Evolutionary conservation across 1,284 basidiomycete genomes (phyloP).

Genomic region (Agroathelia rolfsii): DNA sequence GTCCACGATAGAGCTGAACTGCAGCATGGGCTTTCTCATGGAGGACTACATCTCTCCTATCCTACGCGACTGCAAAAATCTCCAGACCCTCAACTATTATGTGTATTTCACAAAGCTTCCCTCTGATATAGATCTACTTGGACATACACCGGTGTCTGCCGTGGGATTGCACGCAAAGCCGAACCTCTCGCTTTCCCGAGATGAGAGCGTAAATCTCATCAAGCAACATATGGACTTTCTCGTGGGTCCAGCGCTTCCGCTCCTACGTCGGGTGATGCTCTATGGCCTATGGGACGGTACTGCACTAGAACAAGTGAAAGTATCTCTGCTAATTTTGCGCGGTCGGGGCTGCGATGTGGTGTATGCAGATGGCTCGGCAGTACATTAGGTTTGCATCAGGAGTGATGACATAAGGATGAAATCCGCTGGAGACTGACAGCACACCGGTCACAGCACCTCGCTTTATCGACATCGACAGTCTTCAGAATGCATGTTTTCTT

Average conservation of each 20-base stretch:
- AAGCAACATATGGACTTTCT: slow-evolving; percentile 36
- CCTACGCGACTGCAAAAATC: slow-evolving; percentile 33
- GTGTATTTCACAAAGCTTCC: slow-evolving; percentile 39
- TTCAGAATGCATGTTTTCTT: too few species aligned
- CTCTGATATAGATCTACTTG: slow-evolving; percentile 14
- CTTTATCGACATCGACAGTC: too few species aligned
- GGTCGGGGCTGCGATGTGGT: too few species aligned
- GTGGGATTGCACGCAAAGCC: slow-evolving; percentile 41
- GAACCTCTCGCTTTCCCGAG: slow-evolving; percentile 28
- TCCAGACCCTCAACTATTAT: slow-evolving; percentile 47
- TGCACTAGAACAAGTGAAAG: too few species aligned
- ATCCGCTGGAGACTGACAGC: too few species aligned
- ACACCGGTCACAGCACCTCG: too few species aligned
- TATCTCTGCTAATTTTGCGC: too few species aligned
- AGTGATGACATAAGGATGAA: too few species aligned
- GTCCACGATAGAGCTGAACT: slow-evolving; percentile 45
- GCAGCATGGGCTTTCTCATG: slow-evolving; percentile 38
- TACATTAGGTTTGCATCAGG: too few species aligned
- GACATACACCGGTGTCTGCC: slow-evolving; percentile 29
- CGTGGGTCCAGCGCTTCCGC: slow-evolving; percentile 25
- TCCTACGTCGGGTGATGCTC: slow-evolving; percentile 29
- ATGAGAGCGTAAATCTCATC: slow-evolving; percentile 32
- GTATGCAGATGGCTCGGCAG: too few species aligned
- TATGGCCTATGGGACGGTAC: slow-evolving; percentile 41
- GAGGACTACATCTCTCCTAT: slow-evolving; percentile 35